Evolutionary conservation across 768 basidiomycete genomes (phyloP).

Genomic region (Pleurotus cornucopiae): DNA sequence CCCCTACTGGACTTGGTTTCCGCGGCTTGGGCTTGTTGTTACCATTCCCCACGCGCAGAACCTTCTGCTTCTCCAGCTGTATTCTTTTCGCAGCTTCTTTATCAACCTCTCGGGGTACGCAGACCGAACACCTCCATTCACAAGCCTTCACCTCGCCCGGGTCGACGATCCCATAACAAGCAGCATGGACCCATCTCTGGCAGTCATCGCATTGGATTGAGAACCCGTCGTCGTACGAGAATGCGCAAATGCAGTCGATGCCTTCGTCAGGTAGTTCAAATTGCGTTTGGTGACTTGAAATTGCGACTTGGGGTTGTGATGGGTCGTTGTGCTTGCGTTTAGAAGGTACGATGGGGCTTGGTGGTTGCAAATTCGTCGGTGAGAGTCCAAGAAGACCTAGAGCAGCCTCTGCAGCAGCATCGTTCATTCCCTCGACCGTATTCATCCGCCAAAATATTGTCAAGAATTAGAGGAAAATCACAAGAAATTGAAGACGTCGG

Average conservation of each 20-base stretch:
- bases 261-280: slow-evolving; percentile 30
- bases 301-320: background rate
- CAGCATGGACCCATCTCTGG: slow-evolving; percentile 79
- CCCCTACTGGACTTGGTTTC: slow-evolving; percentile 21
- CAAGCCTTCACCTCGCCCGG: slow-evolving; percentile 53
- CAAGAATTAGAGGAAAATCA: too few relatives aligned
- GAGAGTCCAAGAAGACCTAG: slow-evolving; percentile 54
- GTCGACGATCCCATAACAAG: slow-evolving; percentile 64
- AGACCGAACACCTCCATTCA: slow-evolving; percentile 73
- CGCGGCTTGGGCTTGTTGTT: slow-evolving; percentile 18
- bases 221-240: slow-evolving; percentile 75
- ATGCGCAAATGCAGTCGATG: slow-evolving; percentile 73
- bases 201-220: slow-evolving; percentile 84
- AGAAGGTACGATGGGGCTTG: slow-evolving; percentile 30
- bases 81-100: slow-evolving; percentile 41
- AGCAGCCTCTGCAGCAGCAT: slow-evolving; percentile 56
- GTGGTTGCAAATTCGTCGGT: slow-evolving; percentile 25
- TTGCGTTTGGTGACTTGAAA: slow-evolving; percentile 4
- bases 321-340: slow-evolving; percentile 34
- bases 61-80: slow-evolving; percentile 34
- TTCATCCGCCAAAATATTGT: too few relatives aligned
- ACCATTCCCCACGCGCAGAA: slow-evolving; percentile 18
- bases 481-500: too few relatives aligned
- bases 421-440: slow-evolving; percentile 9
- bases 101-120: slow-evolving; percentile 47